A percentile compares a stretch with the other conserved stretches of the same genome.
phyloP scores from a whole-genome alignment of 148 eudicot species.

The Vaccinium corymbosum region DNA sequence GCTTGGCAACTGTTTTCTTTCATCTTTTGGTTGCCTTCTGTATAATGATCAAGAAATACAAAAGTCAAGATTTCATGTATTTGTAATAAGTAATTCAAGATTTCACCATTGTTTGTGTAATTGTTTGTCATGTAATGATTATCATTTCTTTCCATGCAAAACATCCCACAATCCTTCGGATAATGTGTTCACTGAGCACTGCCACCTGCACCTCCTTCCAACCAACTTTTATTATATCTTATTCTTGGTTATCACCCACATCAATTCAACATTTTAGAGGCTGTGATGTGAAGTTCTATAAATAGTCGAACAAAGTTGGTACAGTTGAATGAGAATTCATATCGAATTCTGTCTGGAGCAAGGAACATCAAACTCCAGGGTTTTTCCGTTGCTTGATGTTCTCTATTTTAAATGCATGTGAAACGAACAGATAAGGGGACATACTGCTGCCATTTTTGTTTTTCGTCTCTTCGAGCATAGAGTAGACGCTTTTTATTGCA shows the following conservation, averaged over 20 bases:
- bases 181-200: background rate
- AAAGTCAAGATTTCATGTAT: no score
- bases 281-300: background rate
- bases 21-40: no score
- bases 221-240: background rate
- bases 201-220: background rate
- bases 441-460: background rate
- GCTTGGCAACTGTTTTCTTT: background rate
- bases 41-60: no score
- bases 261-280: background rate
- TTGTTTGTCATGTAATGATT: background rate
- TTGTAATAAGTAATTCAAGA: background rate
- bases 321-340: background rate
- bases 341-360: background rate
- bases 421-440: background rate
- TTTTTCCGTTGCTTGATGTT: background rate
- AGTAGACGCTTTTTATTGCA: background rate
- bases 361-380: slow-evolving; percentile 1
- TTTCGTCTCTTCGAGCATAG: background rate
- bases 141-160: no score
- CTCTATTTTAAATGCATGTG: background rate
- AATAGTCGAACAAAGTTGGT: background rate
- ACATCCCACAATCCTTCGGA: no score
- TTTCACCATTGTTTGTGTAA: background rate
- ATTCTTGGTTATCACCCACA: background rate